Conservation (phyloP, 129 eudicot genomes). For the Pittosporum tobira region DNA sequence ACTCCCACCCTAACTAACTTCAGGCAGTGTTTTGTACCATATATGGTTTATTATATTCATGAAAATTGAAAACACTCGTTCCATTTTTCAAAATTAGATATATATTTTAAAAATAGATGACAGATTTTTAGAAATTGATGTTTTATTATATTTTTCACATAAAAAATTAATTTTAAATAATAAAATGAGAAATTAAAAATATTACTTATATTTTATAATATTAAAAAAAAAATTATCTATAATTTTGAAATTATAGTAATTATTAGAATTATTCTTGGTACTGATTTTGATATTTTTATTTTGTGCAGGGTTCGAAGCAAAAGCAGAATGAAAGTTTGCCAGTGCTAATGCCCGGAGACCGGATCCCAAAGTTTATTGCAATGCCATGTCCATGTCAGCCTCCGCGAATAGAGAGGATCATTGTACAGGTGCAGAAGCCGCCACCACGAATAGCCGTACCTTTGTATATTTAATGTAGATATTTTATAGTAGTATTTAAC, state of each 20-base stretch:
- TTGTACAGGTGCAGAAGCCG: slow-evolving; percentile 31
- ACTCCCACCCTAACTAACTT: too few relatives aligned
- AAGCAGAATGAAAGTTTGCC: slow-evolving; percentile 42
- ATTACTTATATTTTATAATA: too few relatives aligned
- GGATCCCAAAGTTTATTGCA: slow-evolving; percentile 78
- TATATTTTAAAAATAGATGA: not conserved
- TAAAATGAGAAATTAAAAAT: too few relatives aligned
- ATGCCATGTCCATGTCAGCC: slow-evolving; percentile 86
- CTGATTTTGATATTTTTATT: too few relatives aligned
- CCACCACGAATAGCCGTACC: slow-evolving; percentile 57
- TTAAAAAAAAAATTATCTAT: too few relatives aligned
- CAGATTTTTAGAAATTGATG: too few relatives aligned
- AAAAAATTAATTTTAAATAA: too few relatives aligned
- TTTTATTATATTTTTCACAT: too few relatives aligned
- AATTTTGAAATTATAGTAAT: too few relatives aligned
- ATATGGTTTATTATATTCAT: too few relatives aligned
- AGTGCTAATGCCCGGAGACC: slow-evolving; percentile 86
- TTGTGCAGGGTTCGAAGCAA: slow-evolving; percentile 32
- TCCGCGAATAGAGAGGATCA: slow-evolving; percentile 23
- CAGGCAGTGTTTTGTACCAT: too few relatives aligned
- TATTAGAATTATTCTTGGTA: not conserved
- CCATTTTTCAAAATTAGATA: not conserved
- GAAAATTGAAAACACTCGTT: too few relatives aligned
- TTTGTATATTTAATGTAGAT: slow-evolving; percentile 20
- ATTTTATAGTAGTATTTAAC: slow-evolving; percentile 9